Conservation (phyloP, 805 yeast genomes). For the Lipomyces chichibuensis region DNA sequence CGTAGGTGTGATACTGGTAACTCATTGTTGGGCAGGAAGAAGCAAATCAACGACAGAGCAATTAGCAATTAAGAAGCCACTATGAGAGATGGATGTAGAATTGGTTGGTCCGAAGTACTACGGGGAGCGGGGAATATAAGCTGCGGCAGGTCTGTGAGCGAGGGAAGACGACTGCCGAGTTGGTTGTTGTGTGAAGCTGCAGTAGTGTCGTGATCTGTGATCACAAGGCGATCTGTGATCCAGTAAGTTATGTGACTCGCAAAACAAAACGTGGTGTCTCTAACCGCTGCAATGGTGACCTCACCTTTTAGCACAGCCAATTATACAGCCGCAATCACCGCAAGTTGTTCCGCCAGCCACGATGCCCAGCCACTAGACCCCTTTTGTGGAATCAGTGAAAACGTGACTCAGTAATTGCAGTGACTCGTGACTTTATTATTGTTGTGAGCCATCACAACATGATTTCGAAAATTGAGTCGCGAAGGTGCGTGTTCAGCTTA, state of each 20-base stretch:
- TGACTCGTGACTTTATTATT: too few species aligned
- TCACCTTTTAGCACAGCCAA: too few species aligned
- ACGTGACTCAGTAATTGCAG: too few species aligned
- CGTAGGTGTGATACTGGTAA: conserved; percentile 24
- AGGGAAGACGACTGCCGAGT: not conserved
- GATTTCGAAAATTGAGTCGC: too few species aligned
- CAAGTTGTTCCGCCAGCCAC: too few species aligned
- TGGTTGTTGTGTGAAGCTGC: not conserved
- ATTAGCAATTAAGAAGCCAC: not conserved
- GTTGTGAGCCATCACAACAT: too few species aligned
- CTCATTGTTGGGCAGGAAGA: conserved; percentile 18
- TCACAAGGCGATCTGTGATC: not conserved
- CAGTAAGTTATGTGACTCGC: not conserved
- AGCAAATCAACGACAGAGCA: not conserved
- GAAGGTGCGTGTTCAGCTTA: too few species aligned
- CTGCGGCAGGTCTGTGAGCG: not conserved
- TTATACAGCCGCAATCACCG: too few species aligned
- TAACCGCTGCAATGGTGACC: too few species aligned
- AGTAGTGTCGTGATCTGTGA: not conserved
- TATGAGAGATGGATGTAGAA: not conserved
- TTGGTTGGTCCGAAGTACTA: not conserved
- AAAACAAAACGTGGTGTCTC: not conserved
- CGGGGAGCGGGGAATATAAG: not conserved
- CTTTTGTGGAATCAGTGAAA: too few species aligned
- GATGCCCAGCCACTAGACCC: too few species aligned